Evolutionary conservation across 192 early-diverging fungal genomes (phyloP), one percentile per base, ranked within the genome.

Genomic region (Funneliformis geosporum): DNA sequence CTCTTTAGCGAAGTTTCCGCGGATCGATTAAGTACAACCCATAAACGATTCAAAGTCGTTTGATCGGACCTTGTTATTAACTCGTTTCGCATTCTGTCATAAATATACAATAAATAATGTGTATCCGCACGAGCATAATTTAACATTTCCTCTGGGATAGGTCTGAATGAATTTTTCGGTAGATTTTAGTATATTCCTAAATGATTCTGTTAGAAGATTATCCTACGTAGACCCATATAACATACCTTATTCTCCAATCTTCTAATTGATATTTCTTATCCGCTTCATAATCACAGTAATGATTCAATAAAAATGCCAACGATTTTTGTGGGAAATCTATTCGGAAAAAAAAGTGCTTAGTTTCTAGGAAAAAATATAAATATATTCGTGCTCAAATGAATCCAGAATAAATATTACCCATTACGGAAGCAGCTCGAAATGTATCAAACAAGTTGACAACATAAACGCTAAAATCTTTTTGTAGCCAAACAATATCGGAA

Each of bases 391-490:
- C 50, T 21, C 21, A 55, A 2, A 33, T 33, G 33, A 33, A 33
- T 33, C 33, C 33, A 2, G 23, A 25, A 64, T 23, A 8, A 10
- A 40, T 25, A 69, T 80, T 81, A 87, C 84, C 84, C n/a, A 99
- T 87, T 38, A 95, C 84, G 47, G 95, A 88, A 5, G 96, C 92
- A 12, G 97, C 97, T 74, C 97, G 95, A 83, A 92, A 98, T 0
- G 98, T 99, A 84, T 99, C 98, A 82, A 98, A 99, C 21, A 99
- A 82, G 60, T 95, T 94, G 7, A 99, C 98, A 60, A 99, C 84
- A 76, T 99, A 99, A 8, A 97, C 84, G 33, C 96, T 97, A 84
- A 99, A 99, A 79, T 99, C 98, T 25, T 93, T 89, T 85, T 99
- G 98, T 73, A 99, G 87, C 98, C 98, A 99, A 71, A 91, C 82